Evolutionary conservation across 805 yeast species (phyloP).

Genomic region (Ogataea nitratoaversa): DNA sequence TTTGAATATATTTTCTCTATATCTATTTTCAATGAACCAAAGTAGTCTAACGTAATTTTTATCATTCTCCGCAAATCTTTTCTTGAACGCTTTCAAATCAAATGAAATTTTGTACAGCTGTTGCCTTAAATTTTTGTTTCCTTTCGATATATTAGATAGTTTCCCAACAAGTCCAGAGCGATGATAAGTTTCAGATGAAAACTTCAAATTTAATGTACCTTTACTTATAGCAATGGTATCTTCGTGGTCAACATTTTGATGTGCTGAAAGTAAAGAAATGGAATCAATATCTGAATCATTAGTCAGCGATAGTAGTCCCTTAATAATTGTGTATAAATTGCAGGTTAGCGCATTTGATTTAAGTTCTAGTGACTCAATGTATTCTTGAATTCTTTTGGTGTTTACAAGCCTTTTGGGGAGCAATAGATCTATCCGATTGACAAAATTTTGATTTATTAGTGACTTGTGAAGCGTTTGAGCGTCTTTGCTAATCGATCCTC

Average conservation of each 20-base stretch:
- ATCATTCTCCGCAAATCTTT: conserved; percentile 5
- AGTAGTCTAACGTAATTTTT: conserved; percentile 24
- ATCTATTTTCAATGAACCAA: conserved; percentile 30
- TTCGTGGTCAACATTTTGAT: conserved; percentile 27
- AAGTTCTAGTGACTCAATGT: neutral
- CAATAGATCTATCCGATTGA: conserved; percentile 22
- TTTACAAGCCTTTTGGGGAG: conserved; percentile 6
- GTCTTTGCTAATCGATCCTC: conserved; percentile 4
- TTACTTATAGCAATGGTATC: conserved; percentile 27
- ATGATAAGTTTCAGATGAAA: conserved; percentile 29
- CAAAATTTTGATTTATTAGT: conserved; percentile 25
- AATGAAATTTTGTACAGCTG: conserved; percentile 23
- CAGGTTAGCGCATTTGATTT: conserved; percentile 5
- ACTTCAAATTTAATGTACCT: conserved; percentile 26
- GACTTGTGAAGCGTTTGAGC: neutral
- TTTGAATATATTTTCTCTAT: conserved; percentile 1
- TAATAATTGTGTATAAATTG: conserved; percentile 8
- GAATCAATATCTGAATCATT: neutral
- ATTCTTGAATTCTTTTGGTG: neutral
- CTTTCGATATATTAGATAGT: conserved; percentile 22
- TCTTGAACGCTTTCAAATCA: conserved; percentile 13
- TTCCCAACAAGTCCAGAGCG: conserved; percentile 32
- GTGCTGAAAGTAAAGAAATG: conserved; percentile 13
- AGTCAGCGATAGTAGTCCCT: conserved; percentile 1
- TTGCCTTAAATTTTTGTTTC: conserved; percentile 17